These are phyloP conservation scores for Fusarium sp. DNA, from an alignment of 2,329 filamentous ascomycete species.

Conservation along the genomic window DNA sequence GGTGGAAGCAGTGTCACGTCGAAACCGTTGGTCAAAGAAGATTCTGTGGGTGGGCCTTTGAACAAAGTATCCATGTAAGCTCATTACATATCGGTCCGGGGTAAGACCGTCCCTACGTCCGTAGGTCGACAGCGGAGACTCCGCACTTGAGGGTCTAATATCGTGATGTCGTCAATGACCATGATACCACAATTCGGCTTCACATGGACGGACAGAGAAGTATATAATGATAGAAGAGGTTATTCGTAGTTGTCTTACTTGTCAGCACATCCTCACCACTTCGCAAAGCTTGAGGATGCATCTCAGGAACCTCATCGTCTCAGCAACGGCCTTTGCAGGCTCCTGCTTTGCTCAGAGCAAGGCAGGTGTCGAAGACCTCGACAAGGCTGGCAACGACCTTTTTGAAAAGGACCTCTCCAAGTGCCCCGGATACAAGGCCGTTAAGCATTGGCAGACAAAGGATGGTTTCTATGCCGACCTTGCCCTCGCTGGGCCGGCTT, in stretches of 20 bases:
- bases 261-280: not conserved
- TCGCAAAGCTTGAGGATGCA: slow-evolving; percentile 18
- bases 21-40: not conserved
- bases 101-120: not conserved
- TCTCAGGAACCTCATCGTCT: slow-evolving; percentile 32
- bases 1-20: not conserved
- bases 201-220: not conserved
- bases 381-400: slow-evolving; percentile 31
- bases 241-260: not conserved
- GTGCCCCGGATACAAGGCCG: slow-evolving; percentile 77
- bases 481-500: slow-evolving; percentile 74
- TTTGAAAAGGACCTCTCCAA: slow-evolving; percentile 37
- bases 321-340: slow-evolving; percentile 23
- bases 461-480: slow-evolving; percentile 76
- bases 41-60: not conserved
- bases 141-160: not conserved
- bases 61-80: not conserved
- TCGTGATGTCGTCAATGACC: not conserved
- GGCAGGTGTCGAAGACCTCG: slow-evolving; percentile 28
- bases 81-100: not conserved
- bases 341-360: slow-evolving; percentile 35
- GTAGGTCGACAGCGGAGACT: not conserved
- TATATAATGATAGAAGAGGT: not conserved
- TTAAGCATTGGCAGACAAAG: slow-evolving; percentile 64
- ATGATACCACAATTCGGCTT: not conserved